Percentiles rank a stretch among this genome's conserved stretches.
Conservation (phyloP, 225 moss, liverwort and hornwort genomes). For the Bryum argenteum region DNA sequence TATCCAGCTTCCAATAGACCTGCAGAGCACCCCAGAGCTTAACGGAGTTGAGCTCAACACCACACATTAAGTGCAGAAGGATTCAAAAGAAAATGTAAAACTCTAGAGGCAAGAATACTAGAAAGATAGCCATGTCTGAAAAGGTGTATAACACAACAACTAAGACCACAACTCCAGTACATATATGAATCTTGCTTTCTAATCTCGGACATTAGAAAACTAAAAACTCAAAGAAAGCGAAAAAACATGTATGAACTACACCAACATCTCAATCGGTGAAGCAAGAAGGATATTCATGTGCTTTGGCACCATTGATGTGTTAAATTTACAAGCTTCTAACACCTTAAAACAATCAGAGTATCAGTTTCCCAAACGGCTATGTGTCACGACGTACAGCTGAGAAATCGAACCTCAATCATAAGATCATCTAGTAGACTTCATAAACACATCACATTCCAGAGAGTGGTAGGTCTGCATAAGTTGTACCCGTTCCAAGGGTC, state of each 20-base stretch:
- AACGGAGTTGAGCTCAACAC: slow-evolving; percentile 18
- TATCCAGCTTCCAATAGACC: slow-evolving; percentile 91
- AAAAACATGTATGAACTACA: slow-evolving; percentile 13
- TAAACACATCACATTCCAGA: slow-evolving; percentile 30
- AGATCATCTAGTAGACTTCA: slow-evolving; percentile 38
- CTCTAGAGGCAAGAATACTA: not conserved
- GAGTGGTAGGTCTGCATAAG: slow-evolving; percentile 38
- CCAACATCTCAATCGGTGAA: slow-evolving; percentile 29
- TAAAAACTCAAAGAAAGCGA: slow-evolving; percentile 15
- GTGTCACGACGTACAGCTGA: slow-evolving; percentile 23
- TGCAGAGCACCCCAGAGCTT: slow-evolving; percentile 45
- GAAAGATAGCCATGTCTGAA: slow-evolving; percentile 12
- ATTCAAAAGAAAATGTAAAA: slow-evolving; percentile 13
- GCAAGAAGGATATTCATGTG: slow-evolving; percentile 8
- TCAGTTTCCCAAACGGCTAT: slow-evolving; percentile 21
- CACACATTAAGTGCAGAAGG: slow-evolving; percentile 7
- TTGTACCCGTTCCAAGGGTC: slow-evolving; percentile 77
- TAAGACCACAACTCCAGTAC: not conserved
- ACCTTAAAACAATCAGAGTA: slow-evolving; percentile 10
- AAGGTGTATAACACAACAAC: slow-evolving; percentile 19
- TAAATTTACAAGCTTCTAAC: slow-evolving; percentile 12
- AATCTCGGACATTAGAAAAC: slow-evolving; percentile 25
- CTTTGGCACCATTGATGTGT: slow-evolving; percentile 3
- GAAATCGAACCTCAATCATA: slow-evolving; percentile 41
- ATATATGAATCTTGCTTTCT: slow-evolving; percentile 3